These are phyloP conservation scores for Schizochytrium sp. DNA, from an alignment of 108 stramenopile genomes.

Conservation along the genomic window DNA sequence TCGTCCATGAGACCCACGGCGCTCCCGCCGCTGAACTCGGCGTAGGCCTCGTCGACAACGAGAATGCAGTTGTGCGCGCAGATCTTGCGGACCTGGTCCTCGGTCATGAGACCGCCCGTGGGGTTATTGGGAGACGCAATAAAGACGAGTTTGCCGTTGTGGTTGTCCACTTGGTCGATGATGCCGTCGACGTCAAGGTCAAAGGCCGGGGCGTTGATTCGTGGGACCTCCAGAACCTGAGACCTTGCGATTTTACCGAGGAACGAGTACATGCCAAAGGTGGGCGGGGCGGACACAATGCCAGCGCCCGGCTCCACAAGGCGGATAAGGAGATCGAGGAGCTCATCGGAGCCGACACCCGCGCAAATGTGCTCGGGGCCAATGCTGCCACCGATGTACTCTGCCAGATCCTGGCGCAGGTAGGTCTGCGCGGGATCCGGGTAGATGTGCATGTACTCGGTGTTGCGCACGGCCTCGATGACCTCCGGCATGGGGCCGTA, in stretches of 20 bases:
- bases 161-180: neutral
- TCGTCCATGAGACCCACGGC: neutral
- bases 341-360: neutral
- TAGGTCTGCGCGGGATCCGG: constrained; percentile 2
- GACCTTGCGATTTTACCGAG: neutral
- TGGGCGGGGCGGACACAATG: neutral
- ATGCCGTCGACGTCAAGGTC: neutral
- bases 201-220: neutral
- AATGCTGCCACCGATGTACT: neutral
- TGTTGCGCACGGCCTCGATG: neutral
- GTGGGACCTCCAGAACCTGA: neutral
- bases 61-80: neutral
- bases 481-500: constrained; percentile 19
- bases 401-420: neutral
- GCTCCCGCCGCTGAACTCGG: neutral
- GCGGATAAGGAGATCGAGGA: neutral
- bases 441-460: constrained; percentile 10
- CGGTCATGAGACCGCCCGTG: constrained; percentile 7
- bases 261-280: constrained; percentile 15
- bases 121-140: constrained; percentile 18
- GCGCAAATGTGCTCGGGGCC: neutral
- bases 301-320: neutral
- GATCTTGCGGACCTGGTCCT: constrained; percentile 8
- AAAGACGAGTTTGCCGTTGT: neutral
- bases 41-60: constrained; percentile 17